Conservation (phyloP, 768 basidiomycete species). For the Stropharia rugosoannulata region DNA sequence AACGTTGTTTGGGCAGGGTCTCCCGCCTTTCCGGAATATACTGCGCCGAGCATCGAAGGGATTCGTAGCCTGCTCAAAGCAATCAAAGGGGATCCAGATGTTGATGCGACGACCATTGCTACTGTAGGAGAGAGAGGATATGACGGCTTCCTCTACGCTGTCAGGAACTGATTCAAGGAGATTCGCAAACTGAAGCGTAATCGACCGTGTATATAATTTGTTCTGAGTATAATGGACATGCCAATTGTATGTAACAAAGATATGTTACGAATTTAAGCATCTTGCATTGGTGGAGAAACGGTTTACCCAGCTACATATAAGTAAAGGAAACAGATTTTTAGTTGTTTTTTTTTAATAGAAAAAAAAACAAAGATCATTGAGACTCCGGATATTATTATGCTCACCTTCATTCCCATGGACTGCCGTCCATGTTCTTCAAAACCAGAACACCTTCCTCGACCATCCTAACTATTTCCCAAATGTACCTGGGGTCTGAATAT, state of each 20-base stretch:
- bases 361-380: no score
- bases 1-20: constrained; percentile 54
- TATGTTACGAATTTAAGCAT: no score
- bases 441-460: constrained; percentile 12
- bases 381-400: no score
- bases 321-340: no score
- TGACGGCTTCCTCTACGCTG: constrained; percentile 53
- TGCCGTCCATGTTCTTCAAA: constrained; percentile 10
- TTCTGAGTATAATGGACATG: no score
- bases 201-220: no score
- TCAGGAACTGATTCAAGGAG: constrained; percentile 27
- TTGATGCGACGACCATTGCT: constrained; percentile 50
- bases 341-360: no score
- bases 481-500: constrained; percentile 13
- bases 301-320: no score
- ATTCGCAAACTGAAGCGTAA: no score
- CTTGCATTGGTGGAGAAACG: no score
- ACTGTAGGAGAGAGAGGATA: constrained; percentile 53
- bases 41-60: constrained; percentile 38
- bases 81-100: constrained; percentile 49
- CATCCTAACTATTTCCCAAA: constrained; percentile 16
- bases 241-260: no score
- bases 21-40: constrained; percentile 38
- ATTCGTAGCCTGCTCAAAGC: constrained; percentile 42
- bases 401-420: constrained; percentile 4